Percentiles rank a stretch among this genome's conserved stretches.
Conservation (phyloP, 495 filamentous ascomycete genomes). For the Alectoria sarmentosa region DNA sequence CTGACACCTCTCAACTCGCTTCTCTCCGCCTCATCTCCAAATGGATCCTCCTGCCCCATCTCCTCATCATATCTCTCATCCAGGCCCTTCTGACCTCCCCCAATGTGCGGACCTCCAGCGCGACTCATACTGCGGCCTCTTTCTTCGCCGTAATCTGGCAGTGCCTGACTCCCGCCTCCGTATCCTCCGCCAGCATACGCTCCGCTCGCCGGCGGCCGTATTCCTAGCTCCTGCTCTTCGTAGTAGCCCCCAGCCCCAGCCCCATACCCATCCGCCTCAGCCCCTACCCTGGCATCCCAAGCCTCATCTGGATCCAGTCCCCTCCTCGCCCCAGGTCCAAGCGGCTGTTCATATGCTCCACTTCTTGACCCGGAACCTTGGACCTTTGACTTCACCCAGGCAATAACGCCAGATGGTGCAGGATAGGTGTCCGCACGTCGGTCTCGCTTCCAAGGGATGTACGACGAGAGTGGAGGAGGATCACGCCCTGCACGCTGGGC, state of each 20-base stretch:
- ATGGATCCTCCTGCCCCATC: slow-evolving; percentile 42
- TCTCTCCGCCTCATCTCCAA: slow-evolving; percentile 49
- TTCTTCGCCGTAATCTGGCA: slow-evolving; percentile 28
- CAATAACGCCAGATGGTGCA: slow-evolving; percentile 48
- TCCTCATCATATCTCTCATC: slow-evolving; percentile 44
- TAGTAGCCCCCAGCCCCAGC: slow-evolving; percentile 46
- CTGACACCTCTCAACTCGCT: slow-evolving; percentile 51
- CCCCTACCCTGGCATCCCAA: slow-evolving; percentile 61
- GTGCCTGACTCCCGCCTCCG: slow-evolving; percentile 22
- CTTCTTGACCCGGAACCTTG: slow-evolving; percentile 42
- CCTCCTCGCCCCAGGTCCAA: slow-evolving; percentile 32
- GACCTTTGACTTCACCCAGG: slow-evolving; percentile 47
- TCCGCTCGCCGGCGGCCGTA: slow-evolving; percentile 29
- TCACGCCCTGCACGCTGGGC: slow-evolving; percentile 58
- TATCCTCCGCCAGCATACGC: slow-evolving; percentile 31
- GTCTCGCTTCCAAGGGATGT: slow-evolving; percentile 45
- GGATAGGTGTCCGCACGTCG: slow-evolving; percentile 43
- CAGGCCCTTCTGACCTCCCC: slow-evolving; percentile 31
- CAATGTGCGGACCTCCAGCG: slow-evolving; percentile 30
- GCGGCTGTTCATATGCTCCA: slow-evolving; percentile 55
- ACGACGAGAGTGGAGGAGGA: slow-evolving; percentile 53
- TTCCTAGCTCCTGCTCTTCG: slow-evolving; percentile 55
- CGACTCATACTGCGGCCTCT: slow-evolving; percentile 34
- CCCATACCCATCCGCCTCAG: slow-evolving; percentile 50
- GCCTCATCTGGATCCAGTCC: slow-evolving; percentile 63